Percentiles rank a stretch among this genome's conserved stretches.
phyloP scores from a whole-genome alignment of 108 stramenopile genomes.

The Seminavis robusta region DNA sequence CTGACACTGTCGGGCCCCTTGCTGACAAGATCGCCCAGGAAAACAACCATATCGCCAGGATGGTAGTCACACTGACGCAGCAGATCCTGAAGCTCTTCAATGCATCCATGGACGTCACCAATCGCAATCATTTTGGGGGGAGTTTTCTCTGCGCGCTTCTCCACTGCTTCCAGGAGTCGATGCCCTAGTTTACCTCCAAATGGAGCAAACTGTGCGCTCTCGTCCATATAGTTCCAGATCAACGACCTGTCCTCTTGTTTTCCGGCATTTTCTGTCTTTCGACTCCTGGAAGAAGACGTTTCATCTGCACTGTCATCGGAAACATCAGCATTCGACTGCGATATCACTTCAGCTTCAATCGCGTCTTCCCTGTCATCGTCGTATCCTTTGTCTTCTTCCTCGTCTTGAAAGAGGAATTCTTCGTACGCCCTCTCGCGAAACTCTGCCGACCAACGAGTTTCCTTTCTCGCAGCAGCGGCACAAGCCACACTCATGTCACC shows the following conservation, averaged over 20 bases:
- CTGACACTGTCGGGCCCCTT: slow-evolving; percentile 92
- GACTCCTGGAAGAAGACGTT: no score
- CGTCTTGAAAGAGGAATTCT: slow-evolving; percentile 77
- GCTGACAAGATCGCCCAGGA: slow-evolving; percentile 91
- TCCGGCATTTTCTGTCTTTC: no score
- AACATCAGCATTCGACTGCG: no score
- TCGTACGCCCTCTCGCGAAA: slow-evolving; percentile 66
- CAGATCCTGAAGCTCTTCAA: slow-evolving; percentile 87
- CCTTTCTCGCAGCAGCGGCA: slow-evolving; percentile 61
- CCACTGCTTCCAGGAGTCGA: slow-evolving; percentile 66
- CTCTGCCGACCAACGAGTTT: slow-evolving; percentile 59
- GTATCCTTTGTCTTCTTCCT: slow-evolving; percentile 49
- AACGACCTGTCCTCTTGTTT: no score
- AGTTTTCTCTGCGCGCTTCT: slow-evolving; percentile 55
- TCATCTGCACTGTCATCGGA: no score
- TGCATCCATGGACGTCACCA: slow-evolving; percentile 93
- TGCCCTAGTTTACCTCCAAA: slow-evolving; percentile 67
- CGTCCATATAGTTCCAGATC: slow-evolving; percentile 63
- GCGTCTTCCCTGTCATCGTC: slow-evolving; percentile 6
- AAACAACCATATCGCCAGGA: slow-evolving; percentile 86
- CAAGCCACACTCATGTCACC: slow-evolving; percentile 63
- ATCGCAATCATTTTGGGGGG: slow-evolving; percentile 84
- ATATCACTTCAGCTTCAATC: slow-evolving; percentile 37
- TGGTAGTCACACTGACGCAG: slow-evolving; percentile 82
- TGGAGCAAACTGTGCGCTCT: slow-evolving; percentile 45